phyloP scores from a whole-genome alignment of 768 basidiomycete genomes.

The Gloeostereum incarnatum region DNA sequence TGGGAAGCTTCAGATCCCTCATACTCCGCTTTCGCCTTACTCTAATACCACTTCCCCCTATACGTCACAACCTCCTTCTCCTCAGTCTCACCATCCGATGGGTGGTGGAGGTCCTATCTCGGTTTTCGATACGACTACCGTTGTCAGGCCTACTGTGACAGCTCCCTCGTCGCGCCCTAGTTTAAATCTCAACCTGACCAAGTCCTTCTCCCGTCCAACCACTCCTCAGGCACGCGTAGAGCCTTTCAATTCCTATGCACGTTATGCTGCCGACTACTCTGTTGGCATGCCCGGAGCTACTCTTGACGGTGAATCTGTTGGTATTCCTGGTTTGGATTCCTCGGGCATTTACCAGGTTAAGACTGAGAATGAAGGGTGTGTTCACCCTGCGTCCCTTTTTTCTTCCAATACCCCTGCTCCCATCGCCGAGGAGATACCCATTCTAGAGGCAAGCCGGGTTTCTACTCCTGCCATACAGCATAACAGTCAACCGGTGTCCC shows the following conservation, averaged over 20 bases:
- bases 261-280: constrained; percentile 54
- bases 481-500: too few species aligned
- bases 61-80: constrained; percentile 20
- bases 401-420: too few species aligned
- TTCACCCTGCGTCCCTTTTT: constrained; percentile 9
- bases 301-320: constrained; percentile 25
- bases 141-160: constrained; percentile 6
- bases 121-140: constrained; percentile 40
- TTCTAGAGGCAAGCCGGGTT: too few species aligned
- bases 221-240: constrained; percentile 22
- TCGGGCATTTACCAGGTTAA: constrained; percentile 20
- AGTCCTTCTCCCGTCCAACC: constrained; percentile 18
- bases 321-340: constrained; percentile 3
- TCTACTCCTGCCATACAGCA: too few species aligned
- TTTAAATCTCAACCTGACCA: constrained; percentile 17
- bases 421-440: too few species aligned
- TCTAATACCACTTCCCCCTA: constrained; percentile 14
- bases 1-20: constrained; percentile 21
- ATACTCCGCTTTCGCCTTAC: constrained; percentile 32
- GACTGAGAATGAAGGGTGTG: constrained; percentile 28
- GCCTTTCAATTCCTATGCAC: constrained; percentile 62
- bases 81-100: constrained; percentile 15
- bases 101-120: constrained; percentile 25
- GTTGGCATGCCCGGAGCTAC: constrained; percentile 53
- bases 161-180: constrained; percentile 3